Evolutionary conservation across 176 grass and related monocot species (phyloP), one percentile per base, ranked within the genome.

Genomic region (Paspalum notatum): DNA sequence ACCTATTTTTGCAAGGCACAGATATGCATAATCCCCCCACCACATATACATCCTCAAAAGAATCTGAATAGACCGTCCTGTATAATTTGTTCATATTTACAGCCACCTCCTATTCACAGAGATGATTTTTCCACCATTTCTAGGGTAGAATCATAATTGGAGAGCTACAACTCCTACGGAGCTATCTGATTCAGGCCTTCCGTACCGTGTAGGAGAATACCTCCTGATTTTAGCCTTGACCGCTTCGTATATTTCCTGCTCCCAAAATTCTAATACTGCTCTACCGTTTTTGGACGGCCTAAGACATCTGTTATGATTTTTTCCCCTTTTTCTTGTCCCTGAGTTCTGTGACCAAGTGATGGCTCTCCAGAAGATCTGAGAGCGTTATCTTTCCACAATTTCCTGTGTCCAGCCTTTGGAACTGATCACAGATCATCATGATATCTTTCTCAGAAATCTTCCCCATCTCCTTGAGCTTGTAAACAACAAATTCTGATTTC

Each of bases 381-480:
- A 98, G 90, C 0, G 90, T 97, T 48, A 98, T 98, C 86, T 95
- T 98, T 22, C 95, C 95, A 42, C 92, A 93, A 27, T 89, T 89
- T 27, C 88, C 90, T 27, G 68, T 69, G 75, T 98, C 95, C 51
- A 98, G 74, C 71, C 85, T 92, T 24, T 95, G 92, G 66, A 98
- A 98, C 59, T 98, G 92, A 9, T 98, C 75, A 0, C 88, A 89
- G 67, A 98, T 89, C 86, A 87, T 91, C 81, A 75, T 87, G 26
- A 95, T 77, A 58, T 98, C 92, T 53, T 91, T 98, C 8, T 98
- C 95, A 0, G 88, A 71, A 46, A 98, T 85, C 88, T 93, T 98
- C 20, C 85, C 92, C 92, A 95, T 98, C 71, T 95, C 90, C 84
- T 98, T 98, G 14, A 95, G 88, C 85, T 95, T 98, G 77, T 98